Base-by-base conservation (phyloP, 148 eudicot genomes). In the Linanthus parryae region DNA sequence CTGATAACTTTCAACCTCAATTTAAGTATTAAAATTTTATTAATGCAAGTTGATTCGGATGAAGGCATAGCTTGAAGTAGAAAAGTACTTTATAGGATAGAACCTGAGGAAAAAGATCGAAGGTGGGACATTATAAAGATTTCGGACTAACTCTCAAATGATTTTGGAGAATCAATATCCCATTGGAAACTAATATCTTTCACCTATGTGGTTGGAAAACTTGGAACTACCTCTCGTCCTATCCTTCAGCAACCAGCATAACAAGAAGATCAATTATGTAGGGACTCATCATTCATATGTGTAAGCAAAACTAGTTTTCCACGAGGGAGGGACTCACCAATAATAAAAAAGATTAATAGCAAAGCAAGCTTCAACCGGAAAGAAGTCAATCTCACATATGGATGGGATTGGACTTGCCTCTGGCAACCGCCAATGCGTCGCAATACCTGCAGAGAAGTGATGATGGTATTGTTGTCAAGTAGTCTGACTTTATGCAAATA, bases 241-340 rank as follows among this genome's bases (percentile, higher is more conserved):
- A n/a, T n/a, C n/a, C n/a, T n/a, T 35, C 3, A 13, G 14, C 39
- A 9, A 35, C 39, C 39, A 35, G 16, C 11, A 27, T 31, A 44
- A 3, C 21, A 9, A 23, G 23, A 56, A 29, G 26, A 29, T 9
- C 21, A 44, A 54, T 10, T 16, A 7, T 20, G n/a, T 19, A 10
- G 44, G 11, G 11, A 21, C 29, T 25, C 25, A 17, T 39, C 30
- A 23, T 29, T 24, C 19, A 48, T 2, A 18, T 13, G 33, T 62
- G 10, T 26, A 50, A 44, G 10, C 8, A 16, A 47, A 59, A 7
- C 18, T n/a, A n/a, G n/a, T n/a, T n/a, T n/a, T n/a, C n/a, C n/a
- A n/a, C n/a, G n/a, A n/a, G n/a, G n/a, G n/a, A 53, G 48, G 52
- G 56, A 22, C 82, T 74, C 72, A 89, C 97, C 97, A 48, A 84